Conservation (phyloP, 768 basidiomycete species). For the Psilocybe cubensis region DNA sequence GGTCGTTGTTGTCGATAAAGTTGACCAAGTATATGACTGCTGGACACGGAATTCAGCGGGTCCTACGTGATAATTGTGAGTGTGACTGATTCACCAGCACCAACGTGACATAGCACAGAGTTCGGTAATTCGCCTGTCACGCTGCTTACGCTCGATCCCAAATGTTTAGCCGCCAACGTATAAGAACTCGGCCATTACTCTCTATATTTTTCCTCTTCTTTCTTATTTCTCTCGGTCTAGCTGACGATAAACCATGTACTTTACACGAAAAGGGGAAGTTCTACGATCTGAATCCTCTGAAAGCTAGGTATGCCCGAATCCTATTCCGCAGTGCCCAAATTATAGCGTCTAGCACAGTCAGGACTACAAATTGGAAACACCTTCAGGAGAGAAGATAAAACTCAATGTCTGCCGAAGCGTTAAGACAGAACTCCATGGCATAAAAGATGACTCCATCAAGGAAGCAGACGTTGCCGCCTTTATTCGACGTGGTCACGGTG, state of each 20-base stretch:
- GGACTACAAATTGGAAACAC: slow-evolving; percentile 61
- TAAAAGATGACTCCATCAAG: slow-evolving; percentile 51
- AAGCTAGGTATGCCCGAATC: slow-evolving; percentile 51
- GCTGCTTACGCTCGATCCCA: slow-evolving; percentile 1
- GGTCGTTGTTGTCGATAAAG: slow-evolving; percentile 32
- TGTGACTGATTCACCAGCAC: slow-evolving; percentile 13
- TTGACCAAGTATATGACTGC: slow-evolving; percentile 22
- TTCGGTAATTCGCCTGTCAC: slow-evolving; percentile 6
- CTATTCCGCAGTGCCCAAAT: slow-evolving; percentile 6
- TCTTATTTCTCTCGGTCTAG: slow-evolving; percentile 15
- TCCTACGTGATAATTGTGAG: slow-evolving; percentile 26
- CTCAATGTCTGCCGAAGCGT: slow-evolving; percentile 70
- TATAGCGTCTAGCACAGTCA: slow-evolving; percentile 46
- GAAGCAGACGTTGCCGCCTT: slow-evolving; percentile 63
- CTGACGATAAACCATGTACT: slow-evolving; percentile 66
- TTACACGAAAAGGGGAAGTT: slow-evolving; percentile 56
- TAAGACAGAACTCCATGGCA: slow-evolving; percentile 58
- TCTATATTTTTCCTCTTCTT: slow-evolving; percentile 14
- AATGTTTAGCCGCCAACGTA: slow-evolving; percentile 5
- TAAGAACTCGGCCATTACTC: slow-evolving; percentile 1
- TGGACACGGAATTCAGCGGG: slow-evolving; percentile 40
- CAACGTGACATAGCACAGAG: slow-evolving; percentile 15
- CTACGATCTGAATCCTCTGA: slow-evolving; percentile 70
- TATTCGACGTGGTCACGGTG: slow-evolving; percentile 61
- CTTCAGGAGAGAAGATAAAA: slow-evolving; percentile 48